A percentile compares a stretch with the other conserved stretches of the same genome.
Evolutionary conservation across 176 grass and related monocot genomes (phyloP).

Genomic region (Ampelocalamus luodianensis): DNA sequence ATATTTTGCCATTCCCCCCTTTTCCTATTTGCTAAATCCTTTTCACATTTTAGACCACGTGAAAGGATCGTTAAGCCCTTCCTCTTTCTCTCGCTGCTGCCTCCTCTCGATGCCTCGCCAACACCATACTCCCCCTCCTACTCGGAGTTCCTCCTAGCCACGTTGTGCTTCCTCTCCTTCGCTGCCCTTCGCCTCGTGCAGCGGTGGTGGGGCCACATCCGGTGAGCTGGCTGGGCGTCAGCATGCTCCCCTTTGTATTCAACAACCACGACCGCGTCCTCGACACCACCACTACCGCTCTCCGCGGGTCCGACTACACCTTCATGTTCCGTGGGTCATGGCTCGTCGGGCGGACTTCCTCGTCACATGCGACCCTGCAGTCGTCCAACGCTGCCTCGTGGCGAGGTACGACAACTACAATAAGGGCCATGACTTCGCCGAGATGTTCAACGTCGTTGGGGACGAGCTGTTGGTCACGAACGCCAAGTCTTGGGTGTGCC

Average conservation of each 20-base stretch:
- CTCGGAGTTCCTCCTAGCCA: conserved; percentile 51
- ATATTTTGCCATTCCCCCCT: too few relatives aligned
- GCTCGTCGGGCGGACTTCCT: conserved; percentile 50
- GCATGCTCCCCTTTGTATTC: conserved; percentile 57
- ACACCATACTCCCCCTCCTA: conserved; percentile 3
- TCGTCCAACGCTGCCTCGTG: conserved; percentile 51
- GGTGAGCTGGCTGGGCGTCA: conserved; percentile 55
- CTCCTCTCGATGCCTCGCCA: too few relatives aligned
- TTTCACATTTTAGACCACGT: too few relatives aligned
- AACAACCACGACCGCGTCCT: conserved; percentile 22
- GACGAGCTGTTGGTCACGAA: conserved; percentile 58
- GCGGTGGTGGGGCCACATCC: background rate
- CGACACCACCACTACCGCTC: conserved; percentile 35
- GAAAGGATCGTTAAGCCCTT: too few relatives aligned
- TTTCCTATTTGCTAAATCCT: too few relatives aligned
- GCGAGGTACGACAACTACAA: conserved; percentile 51
- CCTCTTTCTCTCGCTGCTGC: too few relatives aligned
- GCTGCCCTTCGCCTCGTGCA: conserved; percentile 17
- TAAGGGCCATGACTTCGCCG: conserved; percentile 65
- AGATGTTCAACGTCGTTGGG: conserved; percentile 69
- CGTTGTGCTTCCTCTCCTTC: conserved; percentile 46
- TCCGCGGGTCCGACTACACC: conserved; percentile 43
- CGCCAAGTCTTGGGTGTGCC: conserved; percentile 44
- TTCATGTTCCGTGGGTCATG: conserved; percentile 59
- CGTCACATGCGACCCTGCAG: conserved; percentile 58